Percentiles rank a stretch among this genome's conserved stretches.
Conservation (phyloP, 106 monocot species). For the Hemerocallis citrina region DNA sequence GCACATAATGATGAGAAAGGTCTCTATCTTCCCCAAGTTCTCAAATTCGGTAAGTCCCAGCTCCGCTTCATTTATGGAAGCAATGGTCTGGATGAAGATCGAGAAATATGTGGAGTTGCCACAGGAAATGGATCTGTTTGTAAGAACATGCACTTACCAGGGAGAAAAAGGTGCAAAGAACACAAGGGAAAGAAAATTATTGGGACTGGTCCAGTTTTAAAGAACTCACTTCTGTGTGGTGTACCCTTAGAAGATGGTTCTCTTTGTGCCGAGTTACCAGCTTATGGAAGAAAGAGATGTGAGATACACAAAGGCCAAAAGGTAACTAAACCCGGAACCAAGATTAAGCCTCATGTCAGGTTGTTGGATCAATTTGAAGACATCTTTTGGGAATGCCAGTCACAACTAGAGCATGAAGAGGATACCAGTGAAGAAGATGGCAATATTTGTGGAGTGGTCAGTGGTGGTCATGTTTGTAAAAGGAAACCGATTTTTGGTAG, state of each 20-base stretch:
- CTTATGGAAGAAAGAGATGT: constrained; percentile 47
- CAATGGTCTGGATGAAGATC: background rate
- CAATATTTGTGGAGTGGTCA: constrained; percentile 13
- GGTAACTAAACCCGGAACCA: background rate
- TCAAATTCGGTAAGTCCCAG: constrained; percentile 26
- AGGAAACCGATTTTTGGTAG: constrained; percentile 27
- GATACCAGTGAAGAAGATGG: background rate
- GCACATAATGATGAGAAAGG: constrained; percentile 3
- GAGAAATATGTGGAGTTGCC: constrained; percentile 34
- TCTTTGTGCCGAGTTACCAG: constrained; percentile 22
- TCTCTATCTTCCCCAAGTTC: constrained; percentile 18
- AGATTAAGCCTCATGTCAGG: background rate
- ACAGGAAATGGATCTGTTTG: constrained; percentile 21
- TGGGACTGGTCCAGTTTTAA: constrained; percentile 1
- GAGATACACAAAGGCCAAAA: constrained; percentile 48
- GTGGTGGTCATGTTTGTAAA: constrained; percentile 31
- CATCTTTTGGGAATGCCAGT: background rate
- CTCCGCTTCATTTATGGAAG: constrained; percentile 21
- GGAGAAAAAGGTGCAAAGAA: constrained; percentile 42
- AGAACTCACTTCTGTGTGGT: constrained; percentile 13
- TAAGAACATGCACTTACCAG: constrained; percentile 12
- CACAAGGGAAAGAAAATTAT: constrained; percentile 37
- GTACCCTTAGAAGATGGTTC: constrained; percentile 18
- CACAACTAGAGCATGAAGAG: background rate
- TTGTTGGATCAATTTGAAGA: background rate